A percentile compares a stretch with the other conserved stretches of the same genome.
Conservation (phyloP, 1,284 basidiomycete genomes). For the Neonothopanus nambi region DNA sequence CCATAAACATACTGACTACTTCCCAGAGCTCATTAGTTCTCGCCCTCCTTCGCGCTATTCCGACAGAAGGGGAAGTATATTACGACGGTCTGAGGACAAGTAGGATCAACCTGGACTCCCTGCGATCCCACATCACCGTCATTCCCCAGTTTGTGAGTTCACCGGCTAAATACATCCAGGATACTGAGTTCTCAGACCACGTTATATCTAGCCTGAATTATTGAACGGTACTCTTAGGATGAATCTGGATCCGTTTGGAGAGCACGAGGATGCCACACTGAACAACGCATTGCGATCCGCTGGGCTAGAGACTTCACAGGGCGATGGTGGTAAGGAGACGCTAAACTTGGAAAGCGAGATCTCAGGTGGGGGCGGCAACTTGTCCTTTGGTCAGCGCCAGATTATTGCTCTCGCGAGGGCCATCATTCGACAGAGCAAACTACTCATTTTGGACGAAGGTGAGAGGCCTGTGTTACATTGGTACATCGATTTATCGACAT, state of each 20-base stretch:
- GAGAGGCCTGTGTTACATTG: conserved; percentile 1
- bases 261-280: conserved; percentile 53
- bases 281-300: conserved; percentile 39
- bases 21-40: conserved; percentile 50
- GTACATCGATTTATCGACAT: background rate
- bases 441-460: conserved; percentile 36
- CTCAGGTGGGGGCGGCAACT: conserved; percentile 47
- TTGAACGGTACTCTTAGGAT: conserved; percentile 45
- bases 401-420: conserved; percentile 48
- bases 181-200: background rate
- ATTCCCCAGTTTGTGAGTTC: conserved; percentile 51
- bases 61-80: conserved; percentile 55
- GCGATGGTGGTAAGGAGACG: conserved; percentile 32
- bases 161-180: background rate
- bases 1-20: background rate
- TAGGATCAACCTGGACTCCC: conserved; percentile 61
- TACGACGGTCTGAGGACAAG: conserved; percentile 50
- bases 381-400: conserved; percentile 34
- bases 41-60: conserved; percentile 54
- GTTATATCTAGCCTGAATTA: conserved; percentile 43
- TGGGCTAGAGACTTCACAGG: conserved; percentile 36
- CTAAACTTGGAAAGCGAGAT: conserved; percentile 41
- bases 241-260: conserved; percentile 57
- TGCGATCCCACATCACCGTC: conserved; percentile 64
- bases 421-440: conserved; percentile 29